These are phyloP conservation scores for Dothideomycetes sp. DNA, from an alignment of 2,329 filamentous ascomycete genomes.

Conservation along the genomic window DNA sequence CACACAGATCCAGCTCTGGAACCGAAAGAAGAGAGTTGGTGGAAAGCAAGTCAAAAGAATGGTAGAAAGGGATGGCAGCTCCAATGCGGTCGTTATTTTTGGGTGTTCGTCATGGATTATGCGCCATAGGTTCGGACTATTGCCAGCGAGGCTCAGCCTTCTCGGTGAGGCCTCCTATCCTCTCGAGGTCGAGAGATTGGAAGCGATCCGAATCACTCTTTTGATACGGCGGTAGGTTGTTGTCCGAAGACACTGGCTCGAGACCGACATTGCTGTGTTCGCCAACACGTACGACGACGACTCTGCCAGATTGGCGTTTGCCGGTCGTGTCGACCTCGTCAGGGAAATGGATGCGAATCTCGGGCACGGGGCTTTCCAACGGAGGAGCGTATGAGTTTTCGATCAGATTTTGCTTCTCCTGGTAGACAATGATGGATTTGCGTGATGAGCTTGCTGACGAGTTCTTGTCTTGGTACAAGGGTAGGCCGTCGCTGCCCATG, in stretches of 20 bases:
- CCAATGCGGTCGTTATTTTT: constrained; percentile 12
- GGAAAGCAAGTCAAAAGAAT: constrained; percentile 6
- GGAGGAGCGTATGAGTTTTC: constrained; percentile 67
- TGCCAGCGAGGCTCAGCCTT: constrained; percentile 40
- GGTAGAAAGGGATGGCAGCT: background rate
- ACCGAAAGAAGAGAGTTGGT: background rate
- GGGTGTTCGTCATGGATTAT: constrained; percentile 1
- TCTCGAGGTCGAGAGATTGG: constrained; percentile 87
- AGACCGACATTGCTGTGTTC: constrained; percentile 83
- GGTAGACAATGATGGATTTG: constrained; percentile 65
- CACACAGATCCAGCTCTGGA: constrained; percentile 8
- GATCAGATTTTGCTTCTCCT: constrained; percentile 71
- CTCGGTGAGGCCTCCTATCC: constrained; percentile 89
- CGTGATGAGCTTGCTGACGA: constrained; percentile 29
- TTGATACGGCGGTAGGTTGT: constrained; percentile 82
- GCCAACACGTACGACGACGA: constrained; percentile 84
- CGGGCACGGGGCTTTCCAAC: constrained; percentile 71
- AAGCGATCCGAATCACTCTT: constrained; percentile 67
- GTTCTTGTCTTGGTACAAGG: constrained; percentile 58
- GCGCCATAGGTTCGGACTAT: constrained; percentile 5
- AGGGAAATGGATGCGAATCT: constrained; percentile 97
- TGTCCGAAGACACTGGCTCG: constrained; percentile 58
- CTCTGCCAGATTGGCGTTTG: constrained; percentile 71
- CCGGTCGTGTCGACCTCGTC: constrained; percentile 83
- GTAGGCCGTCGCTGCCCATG: constrained; percentile 47